Evolutionary conservation across 163 green algal species (phyloP), one percentile per base, ranked within the genome.

Genomic region (Volvox carteri): DNA sequence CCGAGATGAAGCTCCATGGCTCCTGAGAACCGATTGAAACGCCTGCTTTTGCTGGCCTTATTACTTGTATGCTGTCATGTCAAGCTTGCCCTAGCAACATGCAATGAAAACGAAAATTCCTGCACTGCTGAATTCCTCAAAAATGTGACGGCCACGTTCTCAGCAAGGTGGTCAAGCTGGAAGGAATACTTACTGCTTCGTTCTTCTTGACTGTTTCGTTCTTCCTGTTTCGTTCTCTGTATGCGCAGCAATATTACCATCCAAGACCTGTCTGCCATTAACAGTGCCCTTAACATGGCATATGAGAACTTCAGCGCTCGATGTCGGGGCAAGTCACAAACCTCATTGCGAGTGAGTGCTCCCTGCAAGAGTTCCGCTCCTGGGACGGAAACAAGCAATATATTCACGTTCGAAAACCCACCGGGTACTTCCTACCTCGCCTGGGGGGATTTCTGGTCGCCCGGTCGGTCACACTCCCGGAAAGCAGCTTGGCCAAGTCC

Each of bases 321-420:
- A 1, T 87, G 81, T 46, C 41, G 54, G 28, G 81, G 81, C 4
- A 79, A 72, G 41, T 65, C 78, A 2, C 46, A 87, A 42, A 52
- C 23, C 25, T 62, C 41, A 3, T 39, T 72, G 3, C 39, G 81
- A 39, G 81, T 87, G 30, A 65, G 73, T 41, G 21, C 12, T n/a
- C 19, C 19, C 19, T 19, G 6, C 11, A 70, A 19, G 58, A 7
- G 6, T n/a, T 6, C 58, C 58, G 58, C n/a, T n/a, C n/a, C n/a
- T n/a, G n/a, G n/a, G n/a, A n/a, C n/a, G n/a, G n/a, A n/a, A n/a
- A n/a, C n/a, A n/a, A n/a, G n/a, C n/a, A n/a, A n/a, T n/a, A n/a
- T n/a, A n/a, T n/a, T n/a, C n/a, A n/a, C n/a, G n/a, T n/a, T n/a
- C n/a, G n/a, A n/a, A n/a, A n/a, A n/a, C n/a, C n/a, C n/a, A n/a